Percentiles rank a stretch among this genome's conserved stretches.
These are phyloP conservation scores for Crithidia bombi DNA, from an alignment of 208 protist genomes.

Conservation along the genomic window DNA sequence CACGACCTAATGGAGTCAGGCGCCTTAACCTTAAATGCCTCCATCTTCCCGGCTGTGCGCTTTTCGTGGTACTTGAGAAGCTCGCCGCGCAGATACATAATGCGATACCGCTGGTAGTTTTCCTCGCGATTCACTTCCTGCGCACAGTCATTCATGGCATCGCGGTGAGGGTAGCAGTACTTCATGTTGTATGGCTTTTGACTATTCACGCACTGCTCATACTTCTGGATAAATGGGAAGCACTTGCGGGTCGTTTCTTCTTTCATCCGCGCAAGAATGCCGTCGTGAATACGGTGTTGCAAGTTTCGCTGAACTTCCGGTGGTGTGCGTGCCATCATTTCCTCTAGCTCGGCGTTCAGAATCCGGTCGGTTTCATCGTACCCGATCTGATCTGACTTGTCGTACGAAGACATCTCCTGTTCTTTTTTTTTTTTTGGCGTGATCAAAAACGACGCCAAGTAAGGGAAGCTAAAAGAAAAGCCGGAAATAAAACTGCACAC, in stretches of 20 bases:
- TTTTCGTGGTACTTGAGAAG: slow-evolving; percentile 80
- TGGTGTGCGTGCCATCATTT: slow-evolving; percentile 71
- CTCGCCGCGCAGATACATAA: slow-evolving; percentile 86
- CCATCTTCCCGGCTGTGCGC: slow-evolving; percentile 72
- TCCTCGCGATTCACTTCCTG: slow-evolving; percentile 85
- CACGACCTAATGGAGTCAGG: slow-evolving; percentile 76
- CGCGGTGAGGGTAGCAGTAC: slow-evolving; percentile 75
- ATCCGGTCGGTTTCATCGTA: slow-evolving; percentile 80
- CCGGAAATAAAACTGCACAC: too few species aligned
- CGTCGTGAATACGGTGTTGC: slow-evolving; percentile 88
- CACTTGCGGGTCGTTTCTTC: slow-evolving; percentile 85
- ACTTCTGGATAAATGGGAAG: slow-evolving; percentile 77
- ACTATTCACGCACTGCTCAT: slow-evolving; percentile 75
- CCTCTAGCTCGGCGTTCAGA: slow-evolving; percentile 79
- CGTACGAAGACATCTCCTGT: slow-evolving; percentile 70
- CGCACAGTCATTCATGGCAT: slow-evolving; percentile 87
- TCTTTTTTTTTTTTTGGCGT: not conserved
- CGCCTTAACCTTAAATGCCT: slow-evolving; percentile 70
- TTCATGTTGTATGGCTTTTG: slow-evolving; percentile 66
- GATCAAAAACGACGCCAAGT: not conserved
- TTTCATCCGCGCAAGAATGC: slow-evolving; percentile 87
- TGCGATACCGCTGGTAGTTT: slow-evolving; percentile 82
- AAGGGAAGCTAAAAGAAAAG: not conserved
- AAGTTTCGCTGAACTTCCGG: slow-evolving; percentile 67
- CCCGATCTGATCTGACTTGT: slow-evolving; percentile 84